Percentiles rank a stretch among this genome's conserved stretches.
These are phyloP conservation scores for Lyophyllum atratum DNA, from an alignment of 768 basidiomycete species.

Conservation along the genomic window DNA sequence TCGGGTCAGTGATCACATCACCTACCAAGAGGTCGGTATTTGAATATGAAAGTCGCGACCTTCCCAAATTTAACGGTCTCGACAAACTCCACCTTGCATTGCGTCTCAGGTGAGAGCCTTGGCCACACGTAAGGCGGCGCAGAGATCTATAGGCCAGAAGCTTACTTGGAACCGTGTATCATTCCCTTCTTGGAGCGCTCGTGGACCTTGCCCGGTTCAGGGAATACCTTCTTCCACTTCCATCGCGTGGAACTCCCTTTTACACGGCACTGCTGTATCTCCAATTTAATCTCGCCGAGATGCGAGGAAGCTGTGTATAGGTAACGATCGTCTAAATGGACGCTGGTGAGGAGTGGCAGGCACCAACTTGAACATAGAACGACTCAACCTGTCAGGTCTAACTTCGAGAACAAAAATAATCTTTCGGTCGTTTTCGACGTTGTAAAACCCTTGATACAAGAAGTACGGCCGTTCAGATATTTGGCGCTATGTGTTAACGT, in stretches of 20 bases:
- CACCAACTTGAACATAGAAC: no score
- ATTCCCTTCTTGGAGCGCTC: slow-evolving; percentile 29
- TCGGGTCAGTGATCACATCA: neutral
- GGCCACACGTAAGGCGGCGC: no score
- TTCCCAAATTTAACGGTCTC: neutral
- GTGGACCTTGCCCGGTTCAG: slow-evolving; percentile 16
- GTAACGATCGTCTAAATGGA: slow-evolving; percentile 21
- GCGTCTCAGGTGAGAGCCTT: neutral
- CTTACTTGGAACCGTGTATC: slow-evolving; percentile 15
- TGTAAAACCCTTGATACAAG: neutral
- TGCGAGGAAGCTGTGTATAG: slow-evolving; percentile 11
- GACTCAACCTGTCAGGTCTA: slow-evolving; percentile 15
- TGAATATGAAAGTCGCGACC: slow-evolving; percentile 11
- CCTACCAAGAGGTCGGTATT: slow-evolving; percentile 21
- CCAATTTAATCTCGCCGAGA: slow-evolving; percentile 22
- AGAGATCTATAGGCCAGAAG: neutral
- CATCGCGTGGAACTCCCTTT: neutral
- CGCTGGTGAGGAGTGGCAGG: no score
- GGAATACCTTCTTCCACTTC: neutral
- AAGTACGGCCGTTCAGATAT: no score
- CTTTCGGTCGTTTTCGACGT: slow-evolving; percentile 3
- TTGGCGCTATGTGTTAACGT: neutral
- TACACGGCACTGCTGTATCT: neutral
- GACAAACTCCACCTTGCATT: neutral
- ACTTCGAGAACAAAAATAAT: slow-evolving; percentile 9